Conservation (phyloP, 2,329 filamentous ascomycete genomes). For the Alternaria dauci region DNA sequence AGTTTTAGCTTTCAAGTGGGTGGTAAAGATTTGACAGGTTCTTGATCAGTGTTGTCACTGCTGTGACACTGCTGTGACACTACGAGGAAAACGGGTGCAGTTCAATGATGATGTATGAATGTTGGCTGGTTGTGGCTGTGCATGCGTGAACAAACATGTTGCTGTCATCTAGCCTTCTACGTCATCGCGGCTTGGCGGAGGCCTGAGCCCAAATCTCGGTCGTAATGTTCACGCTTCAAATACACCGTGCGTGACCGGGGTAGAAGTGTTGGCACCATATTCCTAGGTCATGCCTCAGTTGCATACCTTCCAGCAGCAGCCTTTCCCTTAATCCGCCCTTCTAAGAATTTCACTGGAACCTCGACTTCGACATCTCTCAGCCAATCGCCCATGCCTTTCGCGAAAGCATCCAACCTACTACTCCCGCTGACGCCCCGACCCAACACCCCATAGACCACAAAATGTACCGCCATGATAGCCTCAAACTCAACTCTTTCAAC, state of each 20-base stretch:
- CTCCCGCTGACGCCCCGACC: slow-evolving; percentile 58
- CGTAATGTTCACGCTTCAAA: neutral
- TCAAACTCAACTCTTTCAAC: slow-evolving; percentile 46
- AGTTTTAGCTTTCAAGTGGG: too few relatives aligned
- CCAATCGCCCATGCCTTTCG: slow-evolving; percentile 64
- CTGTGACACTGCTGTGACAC: neutral
- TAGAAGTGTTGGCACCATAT: neutral
- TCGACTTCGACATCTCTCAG: slow-evolving; percentile 56
- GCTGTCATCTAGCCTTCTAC: slow-evolving; percentile 7
- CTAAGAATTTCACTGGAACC: slow-evolving; percentile 47
- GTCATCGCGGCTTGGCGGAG: slow-evolving; percentile 22
- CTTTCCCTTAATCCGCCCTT: slow-evolving; percentile 24
- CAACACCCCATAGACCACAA: slow-evolving; percentile 51
- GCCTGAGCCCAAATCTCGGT: neutral
- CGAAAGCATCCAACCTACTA: slow-evolving; percentile 58
- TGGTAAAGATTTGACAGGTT: neutral
- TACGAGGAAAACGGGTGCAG: slow-evolving; percentile 6
- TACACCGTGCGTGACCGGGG: neutral
- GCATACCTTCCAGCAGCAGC: slow-evolving; percentile 11
- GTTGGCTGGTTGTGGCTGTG: slow-evolving; percentile 16
- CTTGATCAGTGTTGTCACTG: neutral
- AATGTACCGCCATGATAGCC: slow-evolving; percentile 45
- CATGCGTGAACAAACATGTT: neutral
- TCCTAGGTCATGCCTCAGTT: neutral
- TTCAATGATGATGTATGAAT: slow-evolving; percentile 8